Evolutionary conservation across 164 flowering plant genomes (phyloP), one percentile per base, ranked within the genome.

Genomic region (Berberis vulgaris): DNA sequence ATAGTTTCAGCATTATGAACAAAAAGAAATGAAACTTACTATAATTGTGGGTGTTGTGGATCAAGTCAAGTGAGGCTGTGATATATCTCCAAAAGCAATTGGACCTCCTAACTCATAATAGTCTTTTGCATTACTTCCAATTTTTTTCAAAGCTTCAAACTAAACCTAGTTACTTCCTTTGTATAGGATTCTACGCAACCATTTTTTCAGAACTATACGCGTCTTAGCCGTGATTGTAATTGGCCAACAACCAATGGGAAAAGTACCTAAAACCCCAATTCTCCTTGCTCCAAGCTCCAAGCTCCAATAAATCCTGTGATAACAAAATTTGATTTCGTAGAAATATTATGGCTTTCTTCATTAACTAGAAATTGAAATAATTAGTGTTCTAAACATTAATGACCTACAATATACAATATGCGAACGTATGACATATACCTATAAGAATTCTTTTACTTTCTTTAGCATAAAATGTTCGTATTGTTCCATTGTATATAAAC

Each of bases 221-320:
- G 39, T 50, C 10, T 45, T 71, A 8, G 68, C 40, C 1, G 78
- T 76, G 53, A 70, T 75, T 66, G 77, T 81, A 50, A 79, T 10
- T 0, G 87, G 89, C 3, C 73, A 38, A 59, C 87, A 84, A 1
- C 88, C 86, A 1, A 83, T 62, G 5, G 89, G 88, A 65, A 82
- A 78, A 5, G 84, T 70, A 7, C 88, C 85, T 1, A 74, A 7
- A 26, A 84, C 53, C 0, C 62, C 62, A 1, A 83, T 69, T 40
- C 41, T 81, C 0, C 82, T 80, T 52, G 78, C 71, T n/a, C n/a
- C n/a, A n/a, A n/a, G n/a, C n/a, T 26, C 91, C 86, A 0, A 65
- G 59, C 44, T 72, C 60, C 45, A 80, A 73, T 1, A 86, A 65
- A 41, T 67, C 76, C 88, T 83, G 50, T 13, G 65, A 7, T 10